Conservation (phyloP, 257 asterid genomes). For the Salvia rosmarinus region DNA sequence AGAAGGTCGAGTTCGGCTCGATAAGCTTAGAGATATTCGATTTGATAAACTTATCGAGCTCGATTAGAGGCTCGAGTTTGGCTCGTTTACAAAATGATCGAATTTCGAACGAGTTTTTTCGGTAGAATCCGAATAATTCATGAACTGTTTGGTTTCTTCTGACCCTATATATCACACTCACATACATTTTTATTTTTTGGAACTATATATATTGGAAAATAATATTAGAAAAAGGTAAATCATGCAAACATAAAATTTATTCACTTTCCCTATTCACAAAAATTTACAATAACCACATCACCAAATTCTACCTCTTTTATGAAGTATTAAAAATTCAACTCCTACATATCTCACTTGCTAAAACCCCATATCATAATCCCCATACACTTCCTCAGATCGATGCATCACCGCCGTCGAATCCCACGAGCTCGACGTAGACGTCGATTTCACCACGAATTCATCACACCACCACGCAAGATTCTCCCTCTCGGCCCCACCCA, state of each 20-base stretch:
- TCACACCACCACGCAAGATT: constrained; percentile 58
- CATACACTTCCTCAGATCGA: constrained; percentile 52
- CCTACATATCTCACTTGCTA: constrained; percentile 31
- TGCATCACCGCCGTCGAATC: constrained; percentile 51
- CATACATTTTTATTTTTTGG: no score
- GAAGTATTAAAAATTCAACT: not conserved
- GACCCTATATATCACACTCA: no score
- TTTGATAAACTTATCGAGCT: no score
- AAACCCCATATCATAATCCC: constrained; percentile 48
- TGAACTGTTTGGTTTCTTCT: no score
- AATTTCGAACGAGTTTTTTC: no score
- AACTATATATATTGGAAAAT: no score
- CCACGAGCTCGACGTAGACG: constrained; percentile 62
- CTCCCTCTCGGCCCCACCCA: constrained; percentile 41
- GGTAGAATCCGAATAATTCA: no score
- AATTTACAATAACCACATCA: constrained; percentile 1
- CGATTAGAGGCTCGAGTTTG: no score
- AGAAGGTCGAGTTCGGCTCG: no score
- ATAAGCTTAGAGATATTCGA: no score
- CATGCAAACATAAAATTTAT: not conserved
- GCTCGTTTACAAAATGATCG: no score
- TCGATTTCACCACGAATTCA: constrained; percentile 53
- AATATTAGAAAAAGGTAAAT: not conserved
- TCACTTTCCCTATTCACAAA: not conserved
- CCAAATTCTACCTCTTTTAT: not conserved